A percentile compares a stretch with the other conserved stretches of the same genome.
Conservation (phyloP, 495 filamentous ascomycete genomes). For the Talaromyces liani region DNA sequence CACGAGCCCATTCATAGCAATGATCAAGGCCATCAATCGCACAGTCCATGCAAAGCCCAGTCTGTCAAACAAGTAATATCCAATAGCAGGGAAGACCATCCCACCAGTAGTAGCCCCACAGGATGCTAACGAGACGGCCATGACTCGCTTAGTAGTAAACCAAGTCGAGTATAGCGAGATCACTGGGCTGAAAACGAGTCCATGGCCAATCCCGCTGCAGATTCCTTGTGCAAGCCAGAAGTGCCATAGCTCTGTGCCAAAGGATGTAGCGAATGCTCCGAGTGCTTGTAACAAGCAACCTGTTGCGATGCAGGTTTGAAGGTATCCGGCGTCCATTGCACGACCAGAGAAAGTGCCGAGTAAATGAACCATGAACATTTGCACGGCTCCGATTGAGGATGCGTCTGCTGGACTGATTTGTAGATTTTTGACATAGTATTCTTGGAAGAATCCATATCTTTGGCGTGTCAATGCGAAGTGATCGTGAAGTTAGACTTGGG, state of each 20-base stretch:
- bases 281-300: constrained; percentile 54
- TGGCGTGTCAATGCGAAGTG: not conserved
- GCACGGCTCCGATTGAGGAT: constrained; percentile 52
- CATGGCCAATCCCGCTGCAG: constrained; percentile 63
- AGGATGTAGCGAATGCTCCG: constrained; percentile 65
- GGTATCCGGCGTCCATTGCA: constrained; percentile 62
- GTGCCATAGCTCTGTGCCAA: constrained; percentile 61
- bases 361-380: constrained; percentile 25
- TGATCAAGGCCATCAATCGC: constrained; percentile 67
- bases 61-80: constrained; percentile 16
- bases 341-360: constrained; percentile 49
- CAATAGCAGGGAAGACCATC: constrained; percentile 66
- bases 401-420: constrained; percentile 52
- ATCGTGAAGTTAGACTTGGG: constrained; percentile 16
- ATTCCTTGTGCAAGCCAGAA: constrained; percentile 77
- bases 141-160: constrained; percentile 56
- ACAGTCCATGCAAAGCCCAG: constrained; percentile 65
- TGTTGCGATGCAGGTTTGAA: constrained; percentile 43
- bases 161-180: constrained; percentile 67
- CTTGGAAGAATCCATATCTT: constrained; percentile 73
- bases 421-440: constrained; percentile 56
- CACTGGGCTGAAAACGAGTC: constrained; percentile 62
- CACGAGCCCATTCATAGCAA: constrained; percentile 48
- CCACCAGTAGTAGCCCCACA: constrained; percentile 69
- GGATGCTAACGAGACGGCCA: constrained; percentile 63